Evolutionary conservation across 768 basidiomycete species (phyloP), one percentile per base, ranked within the genome.

Genomic region (Rhodocollybia butyracea): DNA sequence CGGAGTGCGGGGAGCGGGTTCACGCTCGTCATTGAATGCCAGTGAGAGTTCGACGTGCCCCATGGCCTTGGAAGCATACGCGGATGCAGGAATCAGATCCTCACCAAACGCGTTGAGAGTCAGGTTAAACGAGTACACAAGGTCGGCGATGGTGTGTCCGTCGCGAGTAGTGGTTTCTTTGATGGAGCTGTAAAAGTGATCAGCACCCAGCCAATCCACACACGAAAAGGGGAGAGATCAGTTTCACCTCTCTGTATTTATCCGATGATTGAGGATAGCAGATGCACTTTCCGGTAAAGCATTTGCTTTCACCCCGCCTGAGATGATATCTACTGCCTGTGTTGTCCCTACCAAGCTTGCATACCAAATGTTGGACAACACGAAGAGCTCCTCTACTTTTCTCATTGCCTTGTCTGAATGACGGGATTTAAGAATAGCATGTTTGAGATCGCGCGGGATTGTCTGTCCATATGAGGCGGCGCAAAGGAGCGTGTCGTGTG

Each of bases 261-360:
- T 73, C 2, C 81, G 77, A 57, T 81, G 80, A 56, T 84, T 82
- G 21, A 83, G 65, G 29, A 81, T 61, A 0, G 77, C 80, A 46
- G 62, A 73, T 1, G 72, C 79, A 22, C 66, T 67, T 63, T 85
- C 85, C 1, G 84, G 84, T 17, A 86, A 72, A n/a, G 82, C 83
- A 55, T 85, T 86, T 3, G 73, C 66, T 62, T 83, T 83, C 32
- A 79, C 70, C 22, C 75, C 78, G 3, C 74, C 73, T 7, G 57
- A 55, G 26, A 76, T 61, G 8, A 88, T 61, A 59, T 84, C 82
- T 26, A 80, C 74, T 2, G 84, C 84, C 66, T 84, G 81, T 5
- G 84, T 83, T 12, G 84, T 84, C 13, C 72, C 68, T 3, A 76
- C 64, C 11, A 73, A 57, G 30, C 64, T 72, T n/a, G 65, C 66